Base-by-base conservation (phyloP, 1,139 yeast species). In the Sugiyamaella sp. region DNA sequence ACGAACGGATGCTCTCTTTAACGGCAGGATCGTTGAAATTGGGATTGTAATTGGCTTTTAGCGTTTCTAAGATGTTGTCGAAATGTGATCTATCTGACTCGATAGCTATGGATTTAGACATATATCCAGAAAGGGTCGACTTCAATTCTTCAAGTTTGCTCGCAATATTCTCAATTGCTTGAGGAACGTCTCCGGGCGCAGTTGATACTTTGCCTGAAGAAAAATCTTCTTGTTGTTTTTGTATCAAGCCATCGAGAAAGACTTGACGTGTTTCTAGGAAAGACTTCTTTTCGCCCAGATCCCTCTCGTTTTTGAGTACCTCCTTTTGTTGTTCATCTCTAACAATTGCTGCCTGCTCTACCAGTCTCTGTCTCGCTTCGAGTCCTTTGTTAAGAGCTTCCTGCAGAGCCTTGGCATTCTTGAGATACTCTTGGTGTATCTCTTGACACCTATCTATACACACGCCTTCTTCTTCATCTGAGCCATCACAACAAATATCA, bases 11-110 rank as follows among this genome's bases (percentile, higher is more conserved):
- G 0, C 95, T 85, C 9, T 75, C 79, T 66, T 89, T 89, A 17
- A 91, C 97, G 0, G 91, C 95, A 3, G 84, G 81, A 69, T 91
- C 97, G 66, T 90, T 91, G 73, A 88, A 89, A 67, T 90, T 90
- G 35, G 95, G 97, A 66, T 91, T 89, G 67, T 89, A 89, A 52
- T 84, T 80, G 2, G 74, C 67, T 22, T 79, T 72, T 71, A 87
- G 71, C 5, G 71, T 68, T 4, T 68, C 67, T 46, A 87, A 68
- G 20, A 82, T 71, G 1, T 56, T 51, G 60, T 82, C 85, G 51
- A 84, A 66, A 2, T 64, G 60, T 1, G 55, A 48, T 46, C 70
- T 62, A 21, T 62, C 68, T 9, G 42, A 22, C 5, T 24, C 44
- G 2, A 46, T 25, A 16, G 32, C 20, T 27, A 42, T 27, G 3